Percentiles rank a stretch among this genome's conserved stretches.
Evolutionary conservation across 2,329 filamentous ascomycete species (phyloP).

Genomic region (Colletotrichum salicis): DNA sequence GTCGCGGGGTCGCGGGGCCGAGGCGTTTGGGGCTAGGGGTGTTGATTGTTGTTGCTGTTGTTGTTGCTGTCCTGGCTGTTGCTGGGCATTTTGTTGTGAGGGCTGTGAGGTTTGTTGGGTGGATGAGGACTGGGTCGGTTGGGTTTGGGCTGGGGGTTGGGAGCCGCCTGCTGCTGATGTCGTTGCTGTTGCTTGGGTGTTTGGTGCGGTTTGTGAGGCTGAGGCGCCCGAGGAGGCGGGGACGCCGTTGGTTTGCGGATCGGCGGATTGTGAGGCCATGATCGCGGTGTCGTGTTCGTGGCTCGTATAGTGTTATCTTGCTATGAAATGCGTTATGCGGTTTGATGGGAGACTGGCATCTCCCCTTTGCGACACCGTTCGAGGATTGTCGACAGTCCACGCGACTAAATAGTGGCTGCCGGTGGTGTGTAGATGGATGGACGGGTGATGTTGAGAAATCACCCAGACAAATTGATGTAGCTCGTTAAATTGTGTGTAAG

Average conservation of each 20-base stretch:
- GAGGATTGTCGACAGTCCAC: not conserved
- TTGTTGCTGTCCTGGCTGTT: slow-evolving; percentile 19
- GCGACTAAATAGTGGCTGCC: not conserved
- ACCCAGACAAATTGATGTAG: too few species aligned
- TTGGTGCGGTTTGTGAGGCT: slow-evolving; percentile 49
- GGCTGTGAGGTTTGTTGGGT: slow-evolving; percentile 39
- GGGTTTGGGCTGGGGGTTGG: slow-evolving; percentile 31
- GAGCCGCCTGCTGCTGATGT: slow-evolving; percentile 37
- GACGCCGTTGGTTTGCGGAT: slow-evolving; percentile 66
- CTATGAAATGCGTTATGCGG: not conserved
- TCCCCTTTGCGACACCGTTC: not conserved
- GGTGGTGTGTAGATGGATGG: too few species aligned
- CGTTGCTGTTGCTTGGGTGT: slow-evolving; percentile 47
- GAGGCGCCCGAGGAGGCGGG: slow-evolving; percentile 51
- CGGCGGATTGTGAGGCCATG: slow-evolving; percentile 45
- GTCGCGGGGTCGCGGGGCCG: slow-evolving; percentile 76
- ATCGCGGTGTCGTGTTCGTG: not conserved
- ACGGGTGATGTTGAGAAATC: too few species aligned
- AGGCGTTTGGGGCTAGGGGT: slow-evolving; percentile 44
- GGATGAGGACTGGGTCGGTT: slow-evolving; percentile 27
- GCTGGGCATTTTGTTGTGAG: slow-evolving; percentile 30
- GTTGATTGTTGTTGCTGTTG: slow-evolving; percentile 14
- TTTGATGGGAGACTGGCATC: not conserved
- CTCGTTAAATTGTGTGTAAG: not conserved
- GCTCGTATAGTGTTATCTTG: not conserved